These are phyloP conservation scores for Infundibulicybe gibba DNA, from an alignment of 768 basidiomycete genomes.

Conservation along the genomic window DNA sequence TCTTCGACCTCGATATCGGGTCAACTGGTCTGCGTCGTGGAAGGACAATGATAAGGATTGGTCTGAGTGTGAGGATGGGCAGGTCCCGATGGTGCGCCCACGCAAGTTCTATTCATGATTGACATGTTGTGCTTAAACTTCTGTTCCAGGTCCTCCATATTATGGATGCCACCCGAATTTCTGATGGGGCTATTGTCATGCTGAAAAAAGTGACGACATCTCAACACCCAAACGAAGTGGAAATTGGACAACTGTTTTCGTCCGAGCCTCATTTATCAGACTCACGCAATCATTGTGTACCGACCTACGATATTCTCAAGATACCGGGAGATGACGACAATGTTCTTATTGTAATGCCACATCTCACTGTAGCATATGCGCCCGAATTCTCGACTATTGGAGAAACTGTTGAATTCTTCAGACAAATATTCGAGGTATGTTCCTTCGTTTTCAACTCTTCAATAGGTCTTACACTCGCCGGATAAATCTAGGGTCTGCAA, in stretches of 20 bases:
- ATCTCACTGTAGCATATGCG: conserved; percentile 12
- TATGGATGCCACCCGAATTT: conserved; percentile 13
- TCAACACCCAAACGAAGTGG: conserved; percentile 6
- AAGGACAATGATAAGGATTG: neutral
- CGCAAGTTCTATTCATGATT: neutral
- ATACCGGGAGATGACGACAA: conserved; percentile 9
- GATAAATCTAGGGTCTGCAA: conserved; percentile 22
- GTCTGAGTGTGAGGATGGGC: conserved; percentile 5
- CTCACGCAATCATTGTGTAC: conserved; percentile 25
- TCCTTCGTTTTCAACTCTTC: neutral
- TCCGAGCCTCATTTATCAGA: conserved; percentile 10
- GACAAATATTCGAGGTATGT: conserved; percentile 26
- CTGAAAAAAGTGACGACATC: conserved; percentile 13
- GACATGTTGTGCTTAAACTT: neutral
- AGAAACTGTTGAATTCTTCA: conserved; percentile 22
- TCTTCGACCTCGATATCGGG: conserved; percentile 19
- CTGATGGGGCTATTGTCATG: conserved; percentile 14
- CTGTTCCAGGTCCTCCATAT: neutral
- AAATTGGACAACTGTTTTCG: conserved; percentile 14
- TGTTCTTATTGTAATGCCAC: conserved; percentile 23
- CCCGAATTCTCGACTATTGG: conserved; percentile 23
- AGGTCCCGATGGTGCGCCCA: neutral
- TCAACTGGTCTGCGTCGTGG: conserved; percentile 21
- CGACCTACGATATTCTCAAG: conserved; percentile 17
- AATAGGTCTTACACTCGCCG: neutral